A percentile compares a stretch with the other conserved stretches of the same genome.
phyloP scores from a whole-genome alignment of 345 rosid genomes.

The Salix purpurea region DNA sequence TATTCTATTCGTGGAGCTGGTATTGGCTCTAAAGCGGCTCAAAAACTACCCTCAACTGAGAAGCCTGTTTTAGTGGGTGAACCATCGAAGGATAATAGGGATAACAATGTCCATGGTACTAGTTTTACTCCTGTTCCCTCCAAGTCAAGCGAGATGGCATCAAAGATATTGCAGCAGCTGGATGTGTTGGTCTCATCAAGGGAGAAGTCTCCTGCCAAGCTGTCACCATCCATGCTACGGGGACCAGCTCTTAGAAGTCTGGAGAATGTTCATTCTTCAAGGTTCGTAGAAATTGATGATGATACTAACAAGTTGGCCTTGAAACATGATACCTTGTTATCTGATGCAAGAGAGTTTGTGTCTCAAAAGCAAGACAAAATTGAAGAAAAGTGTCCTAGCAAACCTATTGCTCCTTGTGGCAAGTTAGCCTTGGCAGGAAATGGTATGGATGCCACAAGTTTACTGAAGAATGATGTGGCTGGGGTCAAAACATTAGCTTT shows the following conservation, averaged over 20 bases:
- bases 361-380: slow-evolving; percentile 32
- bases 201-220: slow-evolving; percentile 68
- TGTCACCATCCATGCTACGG: slow-evolving; percentile 67
- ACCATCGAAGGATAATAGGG: slow-evolving; percentile 37
- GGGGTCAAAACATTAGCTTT: slow-evolving; percentile 27
- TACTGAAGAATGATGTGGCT: slow-evolving; percentile 25
- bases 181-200: slow-evolving; percentile 51
- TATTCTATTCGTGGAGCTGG: slow-evolving; percentile 26
- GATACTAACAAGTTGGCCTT: slow-evolving; percentile 32
- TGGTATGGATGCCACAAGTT: slow-evolving; percentile 24
- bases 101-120: slow-evolving; percentile 33
- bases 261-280: slow-evolving; percentile 56
- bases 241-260: slow-evolving; percentile 81
- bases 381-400: slow-evolving; percentile 14
- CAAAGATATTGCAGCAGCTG: slow-evolving; percentile 72
- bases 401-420: slow-evolving; percentile 18
- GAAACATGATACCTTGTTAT: slow-evolving; percentile 6
- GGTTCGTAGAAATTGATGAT: slow-evolving; percentile 39
- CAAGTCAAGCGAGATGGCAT: slow-evolving; percentile 73
- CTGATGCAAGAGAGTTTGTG: slow-evolving; percentile 26
- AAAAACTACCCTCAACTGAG: slow-evolving; percentile 24
- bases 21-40: slow-evolving; percentile 25
- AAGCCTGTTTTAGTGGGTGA: slow-evolving; percentile 25
- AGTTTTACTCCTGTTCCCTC: slow-evolving; percentile 55
- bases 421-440: slow-evolving; percentile 31